phyloP scores from a whole-genome alignment of 2,329 filamentous ascomycete species.

The Colletotrichum noveboracense region DNA sequence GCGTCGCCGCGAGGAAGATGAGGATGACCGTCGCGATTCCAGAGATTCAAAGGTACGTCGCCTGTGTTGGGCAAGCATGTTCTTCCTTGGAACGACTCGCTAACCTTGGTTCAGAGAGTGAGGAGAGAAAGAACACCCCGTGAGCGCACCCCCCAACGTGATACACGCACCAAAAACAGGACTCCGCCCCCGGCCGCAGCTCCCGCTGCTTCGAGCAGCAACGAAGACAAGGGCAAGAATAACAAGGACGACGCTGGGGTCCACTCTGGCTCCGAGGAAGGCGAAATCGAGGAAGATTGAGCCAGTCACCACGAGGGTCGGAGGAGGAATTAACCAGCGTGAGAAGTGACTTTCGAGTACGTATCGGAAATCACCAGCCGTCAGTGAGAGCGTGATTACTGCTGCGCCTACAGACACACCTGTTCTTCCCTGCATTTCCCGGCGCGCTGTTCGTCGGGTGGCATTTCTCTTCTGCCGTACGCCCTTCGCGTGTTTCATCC shows the following conservation, averaged over 20 bases:
- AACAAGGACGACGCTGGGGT: constrained; percentile 64
- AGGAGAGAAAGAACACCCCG: constrained; percentile 62
- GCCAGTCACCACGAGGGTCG: neutral
- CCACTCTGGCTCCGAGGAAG: constrained; percentile 92
- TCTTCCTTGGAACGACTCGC: constrained; percentile 9
- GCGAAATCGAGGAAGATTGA: constrained; percentile 90
- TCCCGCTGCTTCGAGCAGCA: constrained; percentile 15
- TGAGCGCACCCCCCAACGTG: constrained; percentile 66
- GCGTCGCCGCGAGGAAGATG: constrained; percentile 80
- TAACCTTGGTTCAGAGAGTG: constrained; percentile 53
- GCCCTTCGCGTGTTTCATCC: neutral
- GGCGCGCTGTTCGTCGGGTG: neutral
- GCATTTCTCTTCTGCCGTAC: neutral
- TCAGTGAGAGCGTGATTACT: constrained; percentile 26
- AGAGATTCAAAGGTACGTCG: constrained; percentile 69
- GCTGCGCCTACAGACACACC: constrained; percentile 16
- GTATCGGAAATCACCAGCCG: constrained; percentile 33
- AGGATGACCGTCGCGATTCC: constrained; percentile 70
- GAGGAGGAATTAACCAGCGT: neutral
- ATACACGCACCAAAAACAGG: constrained; percentile 61
- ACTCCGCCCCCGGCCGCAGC: constrained; percentile 49
- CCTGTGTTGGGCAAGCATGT: neutral
- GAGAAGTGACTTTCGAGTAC: constrained; percentile 30
- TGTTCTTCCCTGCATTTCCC: neutral
- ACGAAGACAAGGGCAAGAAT: constrained; percentile 25